Evolutionary conservation across 73 alveolate genomes (phyloP).

Genomic region (Symbiodinium pilosum): DNA sequence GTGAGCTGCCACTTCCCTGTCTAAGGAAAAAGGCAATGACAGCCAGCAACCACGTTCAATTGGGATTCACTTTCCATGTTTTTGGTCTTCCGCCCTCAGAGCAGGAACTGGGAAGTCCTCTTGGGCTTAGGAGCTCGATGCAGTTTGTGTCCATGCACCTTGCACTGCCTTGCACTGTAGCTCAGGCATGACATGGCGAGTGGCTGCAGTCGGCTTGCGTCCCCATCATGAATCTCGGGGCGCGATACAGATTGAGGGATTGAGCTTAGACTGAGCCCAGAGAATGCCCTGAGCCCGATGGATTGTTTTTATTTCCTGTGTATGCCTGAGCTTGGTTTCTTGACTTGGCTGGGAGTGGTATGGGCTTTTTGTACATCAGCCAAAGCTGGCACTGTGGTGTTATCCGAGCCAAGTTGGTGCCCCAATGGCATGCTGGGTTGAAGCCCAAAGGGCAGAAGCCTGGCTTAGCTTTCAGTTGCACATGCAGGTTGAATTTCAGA

Average conservation of each 20-base stretch:
- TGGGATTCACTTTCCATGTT: background rate
- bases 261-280: background rate
- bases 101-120: background rate
- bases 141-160: no score
- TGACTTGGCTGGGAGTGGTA: no score
- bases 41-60: background rate
- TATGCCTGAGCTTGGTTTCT: no score
- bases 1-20: no score
- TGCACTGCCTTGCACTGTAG: background rate
- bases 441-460: background rate
- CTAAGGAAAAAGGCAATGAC: background rate
- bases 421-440: background rate
- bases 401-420: no score
- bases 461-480: background rate
- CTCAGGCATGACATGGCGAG: conserved; percentile 5
- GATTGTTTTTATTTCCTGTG: no score
- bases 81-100: background rate
- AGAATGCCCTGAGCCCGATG: no score
- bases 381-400: no score
- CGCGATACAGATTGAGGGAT: background rate
- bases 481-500: background rate
- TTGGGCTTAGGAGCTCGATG: no score
- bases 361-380: no score
- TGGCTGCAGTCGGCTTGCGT: conserved; percentile 7
- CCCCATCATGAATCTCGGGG: background rate